A percentile compares a stretch with the other conserved stretches of the same genome.
Conservation (phyloP, 257 asterid genomes). For the Nicotiana tabacum region DNA sequence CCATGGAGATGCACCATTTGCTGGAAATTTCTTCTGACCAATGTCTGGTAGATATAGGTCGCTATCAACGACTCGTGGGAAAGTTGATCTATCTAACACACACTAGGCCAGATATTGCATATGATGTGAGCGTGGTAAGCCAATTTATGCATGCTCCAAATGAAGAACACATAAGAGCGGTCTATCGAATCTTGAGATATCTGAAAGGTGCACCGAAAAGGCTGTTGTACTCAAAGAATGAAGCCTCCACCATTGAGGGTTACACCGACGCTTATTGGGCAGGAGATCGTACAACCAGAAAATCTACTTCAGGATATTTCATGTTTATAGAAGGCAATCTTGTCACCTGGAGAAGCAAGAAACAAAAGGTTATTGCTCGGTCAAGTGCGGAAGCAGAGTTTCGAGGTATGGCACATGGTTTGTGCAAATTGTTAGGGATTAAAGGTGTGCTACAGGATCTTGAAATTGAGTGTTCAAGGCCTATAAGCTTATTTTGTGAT, state of each 20-base stretch:
- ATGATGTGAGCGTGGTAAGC: background rate
- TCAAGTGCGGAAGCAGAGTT: background rate
- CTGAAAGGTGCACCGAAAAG: background rate
- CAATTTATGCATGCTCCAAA: background rate
- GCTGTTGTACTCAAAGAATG: background rate
- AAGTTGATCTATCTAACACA: background rate
- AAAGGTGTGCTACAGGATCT: background rate
- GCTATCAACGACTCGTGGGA: background rate
- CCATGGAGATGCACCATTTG: background rate
- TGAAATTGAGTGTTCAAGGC: background rate
- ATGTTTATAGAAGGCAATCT: background rate
- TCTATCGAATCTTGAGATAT: background rate
- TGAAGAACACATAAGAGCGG: background rate
- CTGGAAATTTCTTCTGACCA: background rate
- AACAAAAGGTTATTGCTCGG: background rate
- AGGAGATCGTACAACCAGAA: background rate
- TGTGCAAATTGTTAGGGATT: background rate
- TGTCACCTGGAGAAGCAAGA: background rate
- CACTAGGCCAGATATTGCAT: background rate
- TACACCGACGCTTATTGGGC: background rate
- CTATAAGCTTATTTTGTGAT: background rate
- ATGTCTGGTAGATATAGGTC: background rate
- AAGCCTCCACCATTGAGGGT: background rate
- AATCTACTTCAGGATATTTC: background rate
- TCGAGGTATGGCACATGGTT: background rate